Percentiles rank a stretch among this genome's conserved stretches.
These are phyloP conservation scores for Hippophae rhamnoides DNA, from an alignment of 306 rosid species.

Conservation along the genomic window DNA sequence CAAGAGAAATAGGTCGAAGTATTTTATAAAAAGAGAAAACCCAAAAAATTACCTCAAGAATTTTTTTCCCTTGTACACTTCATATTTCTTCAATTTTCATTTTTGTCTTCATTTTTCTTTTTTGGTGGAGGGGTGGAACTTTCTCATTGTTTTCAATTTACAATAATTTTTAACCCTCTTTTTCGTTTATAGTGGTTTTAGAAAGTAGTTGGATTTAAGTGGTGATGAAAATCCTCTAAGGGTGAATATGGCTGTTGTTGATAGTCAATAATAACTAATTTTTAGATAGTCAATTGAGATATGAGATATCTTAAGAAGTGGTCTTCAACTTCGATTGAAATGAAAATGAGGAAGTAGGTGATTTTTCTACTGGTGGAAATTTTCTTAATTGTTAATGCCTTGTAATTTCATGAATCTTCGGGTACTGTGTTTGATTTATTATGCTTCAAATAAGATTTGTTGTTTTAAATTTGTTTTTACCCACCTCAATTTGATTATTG, in stretches of 20 bases:
- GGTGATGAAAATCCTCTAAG: constrained; percentile 22
- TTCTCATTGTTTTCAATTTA: background rate
- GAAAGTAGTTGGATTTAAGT: constrained; percentile 20
- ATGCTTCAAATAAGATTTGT: constrained; percentile 8
- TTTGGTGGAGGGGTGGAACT: background rate
- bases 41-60: constrained; percentile 18
- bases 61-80: constrained; percentile 27
- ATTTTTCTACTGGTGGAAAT: constrained; percentile 39
- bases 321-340: constrained; percentile 19
- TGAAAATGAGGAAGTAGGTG: constrained; percentile 40
- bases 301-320: constrained; percentile 28
- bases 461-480: constrained; percentile 9
- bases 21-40: constrained; percentile 53
- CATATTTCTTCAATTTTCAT: background rate
- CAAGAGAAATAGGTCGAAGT: constrained; percentile 23
- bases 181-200: constrained; percentile 15
- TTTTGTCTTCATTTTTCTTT: background rate
- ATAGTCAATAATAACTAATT: constrained; percentile 33
- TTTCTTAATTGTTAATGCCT: constrained; percentile 30
- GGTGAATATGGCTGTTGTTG: constrained; percentile 41
- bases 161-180: background rate
- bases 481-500: background rate
- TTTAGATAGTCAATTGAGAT: constrained; percentile 28
- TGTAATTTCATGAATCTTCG: constrained; percentile 45
- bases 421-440: constrained; percentile 42